Base-by-base conservation (phyloP, 1,284 basidiomycete genomes). In the Microbotryum saponariae region DNA sequence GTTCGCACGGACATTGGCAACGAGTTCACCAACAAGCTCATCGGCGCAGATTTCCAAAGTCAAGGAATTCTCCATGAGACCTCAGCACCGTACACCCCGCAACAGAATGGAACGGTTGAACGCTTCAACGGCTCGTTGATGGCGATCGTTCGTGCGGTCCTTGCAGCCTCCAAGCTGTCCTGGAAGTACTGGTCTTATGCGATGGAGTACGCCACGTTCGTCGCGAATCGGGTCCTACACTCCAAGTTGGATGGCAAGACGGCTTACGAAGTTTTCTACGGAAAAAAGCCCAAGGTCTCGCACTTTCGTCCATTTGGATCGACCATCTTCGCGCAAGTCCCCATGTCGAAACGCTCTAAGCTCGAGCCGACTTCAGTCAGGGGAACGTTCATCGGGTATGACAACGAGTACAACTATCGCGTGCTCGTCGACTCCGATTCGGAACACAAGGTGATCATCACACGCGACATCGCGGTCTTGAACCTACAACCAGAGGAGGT, bases 1-100 rank as follows among this genome's bases (percentile, higher is more conserved):
- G 27, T 76, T 4, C 61, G 72, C 2, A 62, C 57, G 20, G 62
- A 64, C 52, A 59, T 57, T 44, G 65, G 63, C 6, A 51, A 47
- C 25, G 59, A 66, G 47, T 66, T 63, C 42, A 54, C 49, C 16
- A 54, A 49, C 23, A 48, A 51, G 14, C 31, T 51, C 8, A 57
- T 61, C 29, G 21, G 8, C 4, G 44, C 29, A 20, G 60, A 57
- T 37, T 44, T 59, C 18, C 8, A 37, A n/a, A 21, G 9, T 21
- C 12, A 21, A 10, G 65, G 65, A 9, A 66, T 64, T 45, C 46
- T n/a, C 1, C 51, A 59, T n/a, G 42, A 55, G 20, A 50, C 46
- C 20, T 51, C 62, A 8, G 46, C 57, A 9, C 59, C 65, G 25
- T 52, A 54, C 50, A 54, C 61, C 7, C 64, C 61, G 4, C 29